Conservation (phyloP, 139 green algal species). For the Haematococcus sp. region DNA sequence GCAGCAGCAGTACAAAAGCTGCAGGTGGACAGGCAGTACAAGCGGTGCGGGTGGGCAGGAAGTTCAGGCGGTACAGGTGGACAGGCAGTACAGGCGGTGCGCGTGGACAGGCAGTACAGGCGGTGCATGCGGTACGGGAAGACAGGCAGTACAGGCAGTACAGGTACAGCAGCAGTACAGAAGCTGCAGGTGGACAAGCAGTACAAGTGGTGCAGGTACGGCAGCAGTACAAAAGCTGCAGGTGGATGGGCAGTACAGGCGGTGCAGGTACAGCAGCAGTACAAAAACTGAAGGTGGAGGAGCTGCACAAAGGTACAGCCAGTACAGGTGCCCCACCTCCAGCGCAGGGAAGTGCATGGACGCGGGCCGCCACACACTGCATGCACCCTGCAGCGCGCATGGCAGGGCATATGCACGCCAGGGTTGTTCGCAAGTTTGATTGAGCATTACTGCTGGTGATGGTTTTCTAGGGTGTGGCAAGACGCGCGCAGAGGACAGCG, state of each 20-base stretch:
- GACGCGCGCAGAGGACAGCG: too few species aligned
- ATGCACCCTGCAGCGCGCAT: constrained; percentile 21
- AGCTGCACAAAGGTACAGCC: too few species aligned
- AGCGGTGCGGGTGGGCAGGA: not conserved
- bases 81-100: not conserved
- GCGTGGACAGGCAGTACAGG: not conserved
- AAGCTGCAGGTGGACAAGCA: not conserved
- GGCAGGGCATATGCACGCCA: too few species aligned
- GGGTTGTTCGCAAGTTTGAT: too few species aligned
- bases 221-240: not conserved
- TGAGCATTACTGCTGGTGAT: too few species aligned
- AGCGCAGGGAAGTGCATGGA: constrained; percentile 48
- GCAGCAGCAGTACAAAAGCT: too few species aligned
- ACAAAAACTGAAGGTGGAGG: too few species aligned
- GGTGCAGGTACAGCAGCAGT: too few species aligned
- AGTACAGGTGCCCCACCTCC: constrained; percentile 31
- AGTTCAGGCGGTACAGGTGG: not conserved
- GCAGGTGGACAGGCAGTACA: not conserved
- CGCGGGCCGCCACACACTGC: constrained; percentile 36
- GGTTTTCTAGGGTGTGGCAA: not conserved
- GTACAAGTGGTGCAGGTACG: not conserved
- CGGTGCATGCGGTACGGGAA: not conserved
- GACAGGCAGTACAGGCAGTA: not conserved
- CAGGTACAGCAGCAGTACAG: not conserved
- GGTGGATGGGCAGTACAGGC: too few species aligned